phyloP scores from a whole-genome alignment of 768 basidiomycete genomes.

The Xerocomellus intermedius region DNA sequence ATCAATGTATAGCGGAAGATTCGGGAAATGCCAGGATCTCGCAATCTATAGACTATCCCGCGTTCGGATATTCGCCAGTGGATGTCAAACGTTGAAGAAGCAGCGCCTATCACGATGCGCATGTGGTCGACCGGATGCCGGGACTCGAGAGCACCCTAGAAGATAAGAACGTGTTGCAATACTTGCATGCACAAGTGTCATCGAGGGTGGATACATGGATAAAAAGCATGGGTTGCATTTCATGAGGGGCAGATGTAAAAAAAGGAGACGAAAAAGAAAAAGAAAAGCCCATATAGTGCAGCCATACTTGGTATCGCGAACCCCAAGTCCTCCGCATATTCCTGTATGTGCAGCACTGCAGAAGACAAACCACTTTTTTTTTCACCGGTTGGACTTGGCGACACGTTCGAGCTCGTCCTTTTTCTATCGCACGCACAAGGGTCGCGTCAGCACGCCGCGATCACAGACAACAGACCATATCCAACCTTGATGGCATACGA shows the following conservation, averaged over 20 bases:
- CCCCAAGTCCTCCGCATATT: conserved; percentile 6
- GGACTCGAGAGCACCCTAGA: neutral
- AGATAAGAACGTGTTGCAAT: conserved; percentile 7
- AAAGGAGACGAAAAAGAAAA: neutral
- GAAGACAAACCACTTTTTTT: conserved; percentile 35
- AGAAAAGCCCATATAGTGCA: conserved; percentile 23
- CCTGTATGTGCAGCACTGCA: neutral
- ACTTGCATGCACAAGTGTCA: conserved; percentile 10
- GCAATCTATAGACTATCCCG: neutral
- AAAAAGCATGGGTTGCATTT: conserved; percentile 26
- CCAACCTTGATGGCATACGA: conserved; percentile 98
- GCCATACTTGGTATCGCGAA: conserved; percentile 21
- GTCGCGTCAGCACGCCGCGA: conserved; percentile 1
- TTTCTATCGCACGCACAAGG: conserved; percentile 53
- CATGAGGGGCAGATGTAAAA: conserved; percentile 20
- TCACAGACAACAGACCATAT: neutral
- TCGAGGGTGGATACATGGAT: conserved; percentile 18
- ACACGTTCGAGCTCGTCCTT: conserved; percentile 99
- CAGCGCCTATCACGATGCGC: neutral
- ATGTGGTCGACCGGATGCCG: neutral
- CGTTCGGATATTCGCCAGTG: neutral
- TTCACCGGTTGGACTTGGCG: conserved; percentile 99
- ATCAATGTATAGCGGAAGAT: conserved; percentile 1
- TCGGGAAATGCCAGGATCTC: conserved; percentile 17
- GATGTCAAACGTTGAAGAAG: neutral